phyloP scores from a whole-genome alignment of 2,329 filamentous ascomycete genomes.

The Trichoderma sp. region DNA sequence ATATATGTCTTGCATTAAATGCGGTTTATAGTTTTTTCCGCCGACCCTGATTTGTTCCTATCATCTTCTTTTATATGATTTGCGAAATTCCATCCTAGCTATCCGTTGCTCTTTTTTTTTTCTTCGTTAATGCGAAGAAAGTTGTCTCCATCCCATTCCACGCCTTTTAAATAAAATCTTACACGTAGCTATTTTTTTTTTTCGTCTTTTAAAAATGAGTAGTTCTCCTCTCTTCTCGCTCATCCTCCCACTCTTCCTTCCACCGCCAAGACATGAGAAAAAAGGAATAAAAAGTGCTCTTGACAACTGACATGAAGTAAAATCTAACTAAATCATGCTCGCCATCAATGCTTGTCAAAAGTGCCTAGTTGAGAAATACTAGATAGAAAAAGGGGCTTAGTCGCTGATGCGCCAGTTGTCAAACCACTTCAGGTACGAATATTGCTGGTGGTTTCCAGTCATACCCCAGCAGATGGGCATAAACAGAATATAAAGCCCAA shows the following conservation, averaged over 20 bases:
- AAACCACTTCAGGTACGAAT: constrained; percentile 93
- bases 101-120: constrained; percentile 19
- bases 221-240: constrained; percentile 27
- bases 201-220: constrained; percentile 8
- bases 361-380: constrained; percentile 2
- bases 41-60: constrained; percentile 28
- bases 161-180: constrained; percentile 29
- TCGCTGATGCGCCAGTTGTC: constrained; percentile 83
- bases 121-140: constrained; percentile 33
- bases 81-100: constrained; percentile 25
- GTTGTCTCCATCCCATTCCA: constrained; percentile 28
- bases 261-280: background rate
- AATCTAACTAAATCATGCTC: background rate
- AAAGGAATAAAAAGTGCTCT: background rate
- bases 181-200: constrained; percentile 20
- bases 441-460: constrained; percentile 81
- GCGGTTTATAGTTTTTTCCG: constrained; percentile 33
- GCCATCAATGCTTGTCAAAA: background rate
- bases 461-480: constrained; percentile 96
- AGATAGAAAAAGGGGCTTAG: constrained; percentile 33
- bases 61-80: constrained; percentile 26
- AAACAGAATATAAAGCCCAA: constrained; percentile 87
- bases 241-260: background rate
- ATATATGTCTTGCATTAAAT: constrained; percentile 40
- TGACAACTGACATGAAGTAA: background rate